Evolutionary conservation across 2,329 filamentous ascomycete species (phyloP), one percentile per base, ranked within the genome.

Genomic region (Trichoderma afroharzianum): DNA sequence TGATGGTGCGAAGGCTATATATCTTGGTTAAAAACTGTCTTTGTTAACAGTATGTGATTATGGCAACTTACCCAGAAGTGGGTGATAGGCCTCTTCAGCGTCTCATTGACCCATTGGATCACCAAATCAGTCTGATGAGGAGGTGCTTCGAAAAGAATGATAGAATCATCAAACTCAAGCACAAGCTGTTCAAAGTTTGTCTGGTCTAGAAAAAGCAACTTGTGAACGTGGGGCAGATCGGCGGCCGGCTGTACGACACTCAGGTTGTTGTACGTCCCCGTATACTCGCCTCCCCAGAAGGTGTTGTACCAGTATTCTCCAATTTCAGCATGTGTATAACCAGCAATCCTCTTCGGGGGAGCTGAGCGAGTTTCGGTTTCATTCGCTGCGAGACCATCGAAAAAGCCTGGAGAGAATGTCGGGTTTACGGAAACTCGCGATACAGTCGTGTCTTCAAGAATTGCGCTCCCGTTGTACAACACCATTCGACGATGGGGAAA

Each of bases 281-380:
- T 50, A 21, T 50, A 50, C n/a, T 50, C 43, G n/a, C 43, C 43
- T 21, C 43, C 43, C 43, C n/a, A 50, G 18, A 50, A 21, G 4
- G 43, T 50, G 43, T 50, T 50, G 43, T 50, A 50, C 43, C n/a
- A 50, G 43, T 50, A 50, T 21, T 50, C 43, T 21, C 43, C 43
- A 21, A 50, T 50, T 12, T 50, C 43, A 6, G 43, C 43, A 50
- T 50, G 43, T 4, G 43, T 50, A 21, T 50, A 50, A 8, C n/a
- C n/a, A 21, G 43, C 18, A 50, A 50, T 50, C n/a, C n/a, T 50
- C 43, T 50, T 50, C 0, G 43, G 43, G n/a, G 43, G 43, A 21
- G 43, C 43, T 21, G 43, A 50, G 9, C 43, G 43, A 50, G 43
- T 50, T 50, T 50, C 43, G 9, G 43, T 50, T 50, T 50, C 43